These are phyloP conservation scores for Boletus barrowsii DNA, from an alignment of 768 basidiomycete species.

Conservation along the genomic window DNA sequence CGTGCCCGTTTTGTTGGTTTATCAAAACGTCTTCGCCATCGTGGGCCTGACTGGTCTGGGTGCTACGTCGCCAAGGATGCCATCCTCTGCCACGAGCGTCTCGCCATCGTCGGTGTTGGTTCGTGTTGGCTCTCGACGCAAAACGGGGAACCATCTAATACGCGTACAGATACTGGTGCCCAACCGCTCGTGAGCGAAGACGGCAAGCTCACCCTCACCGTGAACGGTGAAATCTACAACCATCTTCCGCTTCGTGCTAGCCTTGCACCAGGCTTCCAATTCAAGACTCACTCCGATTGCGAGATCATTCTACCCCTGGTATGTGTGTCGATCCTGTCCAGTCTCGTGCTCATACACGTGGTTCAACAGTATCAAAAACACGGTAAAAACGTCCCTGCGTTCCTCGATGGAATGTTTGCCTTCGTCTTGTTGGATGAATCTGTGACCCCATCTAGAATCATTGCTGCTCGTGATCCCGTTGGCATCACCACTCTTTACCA, in stretches of 20 bases:
- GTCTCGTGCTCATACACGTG: neutral
- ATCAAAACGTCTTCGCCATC: constrained; percentile 87
- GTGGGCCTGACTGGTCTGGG: constrained; percentile 98
- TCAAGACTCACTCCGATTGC: constrained; percentile 98
- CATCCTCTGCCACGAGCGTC: constrained; percentile 90
- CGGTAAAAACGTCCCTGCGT: constrained; percentile 69
- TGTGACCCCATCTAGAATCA: constrained; percentile 81
- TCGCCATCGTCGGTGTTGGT: constrained; percentile 99
- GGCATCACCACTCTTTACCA: constrained; percentile 99
- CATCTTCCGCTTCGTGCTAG: constrained; percentile 74
- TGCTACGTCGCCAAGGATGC: constrained; percentile 81
- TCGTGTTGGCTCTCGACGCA: constrained; percentile 25
- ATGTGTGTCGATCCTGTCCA: constrained; percentile 20
- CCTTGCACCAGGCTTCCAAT: constrained; percentile 63
- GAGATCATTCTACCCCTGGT: constrained; percentile 95
- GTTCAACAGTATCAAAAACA: constrained; percentile 72
- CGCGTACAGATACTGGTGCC: constrained; percentile 80
- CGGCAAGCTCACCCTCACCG: constrained; percentile 77
- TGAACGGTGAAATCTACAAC: constrained; percentile 99
- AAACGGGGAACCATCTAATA: neutral
- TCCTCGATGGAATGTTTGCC: constrained; percentile 98
- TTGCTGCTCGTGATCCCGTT: constrained; percentile 95
- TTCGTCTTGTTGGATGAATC: constrained; percentile 96
- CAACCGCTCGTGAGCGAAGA: constrained; percentile 91
- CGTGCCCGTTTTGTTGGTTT: constrained; percentile 76